Percentiles rank a stretch among this genome's conserved stretches.
These are phyloP conservation scores for Nymphaea thermarum DNA, from an alignment of 164 flowering plant species.

Conservation along the genomic window DNA sequence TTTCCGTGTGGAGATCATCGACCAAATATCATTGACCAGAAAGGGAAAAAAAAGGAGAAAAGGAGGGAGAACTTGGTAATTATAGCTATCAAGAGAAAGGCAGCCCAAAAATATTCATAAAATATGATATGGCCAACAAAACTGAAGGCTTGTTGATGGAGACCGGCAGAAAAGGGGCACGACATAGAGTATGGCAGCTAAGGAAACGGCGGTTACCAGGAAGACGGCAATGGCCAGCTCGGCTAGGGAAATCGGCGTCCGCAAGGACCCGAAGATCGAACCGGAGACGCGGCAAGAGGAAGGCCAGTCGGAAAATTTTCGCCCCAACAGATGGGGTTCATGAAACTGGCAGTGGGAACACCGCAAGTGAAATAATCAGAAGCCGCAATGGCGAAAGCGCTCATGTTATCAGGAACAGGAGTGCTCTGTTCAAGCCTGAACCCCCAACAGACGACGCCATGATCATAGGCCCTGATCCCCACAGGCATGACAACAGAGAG, in stretches of 20 bases:
- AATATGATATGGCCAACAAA: no score
- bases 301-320: conserved; percentile 57
- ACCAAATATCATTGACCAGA: no score
- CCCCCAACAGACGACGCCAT: conserved; percentile 80
- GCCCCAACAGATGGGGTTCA: conserved; percentile 79
- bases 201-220: conserved; percentile 37
- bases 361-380: conserved; percentile 95
- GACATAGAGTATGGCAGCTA: conserved; percentile 55
- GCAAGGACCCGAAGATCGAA: conserved; percentile 53
- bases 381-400: conserved; percentile 64
- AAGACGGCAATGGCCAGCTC: conserved; percentile 65
- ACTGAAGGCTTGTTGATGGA: no score
- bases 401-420: conserved; percentile 42
- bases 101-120: no score
- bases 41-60: no score
- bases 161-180: no score
- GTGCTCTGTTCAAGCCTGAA: conserved; percentile 43
- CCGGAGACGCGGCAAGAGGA: conserved; percentile 76
- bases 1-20: no score
- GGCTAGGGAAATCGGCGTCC: conserved; percentile 56
- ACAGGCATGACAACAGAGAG: conserved; percentile 47
- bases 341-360: conserved; percentile 46
- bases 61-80: no score
- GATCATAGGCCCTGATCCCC: conserved; percentile 61
- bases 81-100: no score